Percentiles rank a stretch among this genome's conserved stretches.
phyloP scores from a whole-genome alignment of 345 rosid species.

The Dovyalis caffra region DNA sequence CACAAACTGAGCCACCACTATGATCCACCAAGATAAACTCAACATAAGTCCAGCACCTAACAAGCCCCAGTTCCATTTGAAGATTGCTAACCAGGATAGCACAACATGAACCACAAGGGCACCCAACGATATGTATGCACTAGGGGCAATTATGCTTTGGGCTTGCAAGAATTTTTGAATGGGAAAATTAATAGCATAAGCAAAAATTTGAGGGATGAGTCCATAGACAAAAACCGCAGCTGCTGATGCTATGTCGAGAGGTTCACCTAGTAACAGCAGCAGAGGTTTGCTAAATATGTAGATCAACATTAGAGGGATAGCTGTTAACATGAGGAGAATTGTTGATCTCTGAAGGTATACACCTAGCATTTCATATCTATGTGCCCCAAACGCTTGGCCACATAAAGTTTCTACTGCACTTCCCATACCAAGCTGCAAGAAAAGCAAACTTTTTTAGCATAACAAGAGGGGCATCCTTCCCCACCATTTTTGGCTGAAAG shows the following conservation, averaged over 20 bases:
- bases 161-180: conserved; percentile 38
- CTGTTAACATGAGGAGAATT: conserved; percentile 46
- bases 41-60: conserved; percentile 24
- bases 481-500: no score
- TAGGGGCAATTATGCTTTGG: conserved; percentile 25
- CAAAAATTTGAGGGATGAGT: conserved; percentile 30
- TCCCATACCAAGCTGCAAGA: conserved; percentile 47
- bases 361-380: conserved; percentile 60
- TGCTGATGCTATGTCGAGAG: conserved; percentile 51
- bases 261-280: conserved; percentile 50
- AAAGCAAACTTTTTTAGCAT: no score
- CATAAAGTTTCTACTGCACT: conserved; percentile 82
- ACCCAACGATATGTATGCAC: conserved; percentile 22
- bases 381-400: conserved; percentile 82
- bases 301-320: conserved; percentile 45
- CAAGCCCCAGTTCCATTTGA: conserved; percentile 19
- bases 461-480: no score
- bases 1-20: conserved; percentile 17
- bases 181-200: conserved; percentile 53
- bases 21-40: conserved; percentile 28
- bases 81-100: conserved; percentile 20
- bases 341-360: conserved; percentile 69
- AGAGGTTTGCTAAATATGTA: conserved; percentile 54
- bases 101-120: conserved; percentile 16
- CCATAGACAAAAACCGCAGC: conserved; percentile 43